phyloP scores from a whole-genome alignment of 164 flowering plant species.

The Macadamia integrifolia region DNA sequence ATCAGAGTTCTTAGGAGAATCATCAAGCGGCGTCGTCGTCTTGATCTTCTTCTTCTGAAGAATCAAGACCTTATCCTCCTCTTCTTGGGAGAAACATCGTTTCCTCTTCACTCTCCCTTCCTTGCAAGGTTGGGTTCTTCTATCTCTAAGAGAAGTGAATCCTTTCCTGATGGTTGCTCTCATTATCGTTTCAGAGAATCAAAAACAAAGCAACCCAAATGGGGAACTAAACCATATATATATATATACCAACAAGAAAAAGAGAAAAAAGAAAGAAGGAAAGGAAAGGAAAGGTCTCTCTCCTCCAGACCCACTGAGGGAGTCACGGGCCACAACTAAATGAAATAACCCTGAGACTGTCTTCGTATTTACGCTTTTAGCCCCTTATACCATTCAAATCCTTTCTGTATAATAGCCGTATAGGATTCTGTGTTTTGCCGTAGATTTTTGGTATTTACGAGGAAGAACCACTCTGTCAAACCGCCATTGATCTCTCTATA shows the following conservation, averaged over 20 bases:
- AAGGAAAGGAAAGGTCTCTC: no score
- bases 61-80: not conserved
- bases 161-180: not conserved
- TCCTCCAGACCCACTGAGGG: no score
- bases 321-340: no score
- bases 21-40: constrained; percentile 12
- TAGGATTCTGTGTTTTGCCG: no score
- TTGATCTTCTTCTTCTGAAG: constrained; percentile 27
- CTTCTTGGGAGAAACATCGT: constrained; percentile 6
- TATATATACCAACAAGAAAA: no score
- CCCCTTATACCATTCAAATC: no score
- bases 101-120: constrained; percentile 16
- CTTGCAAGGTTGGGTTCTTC: not conserved
- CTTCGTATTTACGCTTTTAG: no score
- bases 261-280: no score
- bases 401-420: no score
- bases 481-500: constrained; percentile 1
- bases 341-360: no score
- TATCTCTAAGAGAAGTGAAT: not conserved
- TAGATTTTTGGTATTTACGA: not conserved
- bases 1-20: constrained; percentile 18
- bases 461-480: constrained; percentile 3
- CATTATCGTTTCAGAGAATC: not conserved
- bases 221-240: no score
- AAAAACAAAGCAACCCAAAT: not conserved